These are phyloP conservation scores for Globisporangium iwayamae DNA, from an alignment of 352 stramenopile species.

Conservation along the genomic window DNA sequence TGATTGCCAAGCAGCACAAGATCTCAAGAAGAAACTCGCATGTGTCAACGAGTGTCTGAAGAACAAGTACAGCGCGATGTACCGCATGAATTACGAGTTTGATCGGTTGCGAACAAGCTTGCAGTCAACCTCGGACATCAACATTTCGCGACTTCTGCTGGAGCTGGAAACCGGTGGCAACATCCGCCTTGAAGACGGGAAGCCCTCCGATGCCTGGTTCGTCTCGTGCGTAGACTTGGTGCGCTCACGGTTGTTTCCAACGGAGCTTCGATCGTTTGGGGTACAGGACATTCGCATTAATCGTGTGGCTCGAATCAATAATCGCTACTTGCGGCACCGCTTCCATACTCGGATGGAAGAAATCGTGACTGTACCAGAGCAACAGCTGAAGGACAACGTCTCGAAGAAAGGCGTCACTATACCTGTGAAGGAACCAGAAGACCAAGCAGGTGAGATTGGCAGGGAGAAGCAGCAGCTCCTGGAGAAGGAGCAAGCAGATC, in stretches of 20 bases:
- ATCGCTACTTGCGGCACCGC: slow-evolving; percentile 83
- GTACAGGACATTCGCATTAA: slow-evolving; percentile 69
- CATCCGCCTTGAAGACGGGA: slow-evolving; percentile 88
- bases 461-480: slow-evolving; percentile 1
- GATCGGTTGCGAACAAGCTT: slow-evolving; percentile 42
- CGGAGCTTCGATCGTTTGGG: slow-evolving; percentile 51
- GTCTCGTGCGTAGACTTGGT: slow-evolving; percentile 81
- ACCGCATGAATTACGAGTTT: slow-evolving; percentile 62
- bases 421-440: slow-evolving; percentile 23
- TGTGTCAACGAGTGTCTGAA: slow-evolving; percentile 36
- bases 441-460: slow-evolving; percentile 4
- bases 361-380: slow-evolving; percentile 51
- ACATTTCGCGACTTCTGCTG: slow-evolving; percentile 77
- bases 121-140: slow-evolving; percentile 59
- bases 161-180: slow-evolving; percentile 91
- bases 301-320: slow-evolving; percentile 87
- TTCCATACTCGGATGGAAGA: slow-evolving; percentile 85
- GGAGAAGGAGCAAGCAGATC: not conserved
- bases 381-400: slow-evolving; percentile 72
- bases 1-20: slow-evolving; percentile 12
- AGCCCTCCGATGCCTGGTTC: slow-evolving; percentile 78
- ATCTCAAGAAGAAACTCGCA: slow-evolving; percentile 39
- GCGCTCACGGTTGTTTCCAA: slow-evolving; percentile 56
- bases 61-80: slow-evolving; percentile 34
- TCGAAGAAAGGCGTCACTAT: slow-evolving; percentile 77